Base-by-base conservation (phyloP, 148 eudicot genomes). In the Talinum fruticosum region DNA sequence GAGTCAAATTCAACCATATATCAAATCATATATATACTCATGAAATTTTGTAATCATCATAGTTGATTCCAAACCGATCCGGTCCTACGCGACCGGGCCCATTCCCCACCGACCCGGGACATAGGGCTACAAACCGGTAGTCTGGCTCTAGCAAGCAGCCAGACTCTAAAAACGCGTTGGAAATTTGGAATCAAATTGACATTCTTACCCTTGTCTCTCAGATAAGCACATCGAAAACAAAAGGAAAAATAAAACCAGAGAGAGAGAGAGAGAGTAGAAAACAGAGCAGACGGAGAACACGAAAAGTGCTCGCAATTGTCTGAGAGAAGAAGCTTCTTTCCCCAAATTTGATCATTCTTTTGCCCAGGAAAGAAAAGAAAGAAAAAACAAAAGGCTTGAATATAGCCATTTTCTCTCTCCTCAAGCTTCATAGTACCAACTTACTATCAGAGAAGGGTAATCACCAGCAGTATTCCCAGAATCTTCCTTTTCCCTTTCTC, bases 91-190 rank as follows among this genome's bases (percentile, higher is more conserved):
- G n/a, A n/a, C n/a, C n/a, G n/a, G n/a, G n/a, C n/a, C n/a, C n/a
- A n/a, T n/a, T n/a, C n/a, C n/a, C n/a, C n/a, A n/a, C n/a, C n/a
- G n/a, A n/a, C n/a, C n/a, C n/a, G n/a, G n/a, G n/a, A n/a, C n/a
- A n/a, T n/a, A n/a, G n/a, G n/a, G n/a, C n/a, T n/a, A n/a, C n/a
- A n/a, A n/a, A n/a, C n/a, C n/a, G n/a, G n/a, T n/a, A n/a, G n/a
- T n/a, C n/a, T n/a, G n/a, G n/a, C n/a, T n/a, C n/a, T 14, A 12
- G 33, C 13, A 28, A 16, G 35, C 35, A 14, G 68, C 34, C 68
- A 65, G 18, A 26, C 21, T 29, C 15, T 26, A 29, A 76, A 83
- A 71, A 67, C 85, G 80, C 83, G 85, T 83, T 14, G n/a, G n/a
- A n/a, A n/a, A n/a, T n/a, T n/a, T 53, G 36, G 47, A 76, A 79